Evolutionary conservation across 139 green algal species (phyloP).

Genomic region (Chlorella sorokiniana): DNA sequence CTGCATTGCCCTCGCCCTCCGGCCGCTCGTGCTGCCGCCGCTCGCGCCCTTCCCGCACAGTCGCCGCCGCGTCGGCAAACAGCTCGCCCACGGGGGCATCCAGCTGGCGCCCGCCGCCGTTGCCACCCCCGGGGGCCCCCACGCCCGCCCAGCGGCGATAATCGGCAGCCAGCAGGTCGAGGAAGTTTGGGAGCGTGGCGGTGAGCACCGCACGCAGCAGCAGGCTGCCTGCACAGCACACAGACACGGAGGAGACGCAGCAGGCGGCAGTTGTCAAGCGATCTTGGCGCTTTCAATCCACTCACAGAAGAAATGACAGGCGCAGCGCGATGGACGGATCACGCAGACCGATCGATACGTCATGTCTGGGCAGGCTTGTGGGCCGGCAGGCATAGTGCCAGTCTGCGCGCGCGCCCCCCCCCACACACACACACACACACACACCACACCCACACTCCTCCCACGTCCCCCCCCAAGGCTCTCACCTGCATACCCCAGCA

Average conservation of each 20-base stretch:
- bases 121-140: not conserved
- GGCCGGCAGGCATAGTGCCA: no score
- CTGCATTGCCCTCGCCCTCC: not conserved
- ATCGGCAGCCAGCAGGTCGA: conserved; percentile 37
- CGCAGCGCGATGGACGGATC: no score
- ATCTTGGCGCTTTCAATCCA: not conserved
- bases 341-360: no score
- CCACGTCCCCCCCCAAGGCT: not conserved
- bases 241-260: not conserved
- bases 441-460: not conserved
- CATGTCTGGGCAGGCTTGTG: no score
- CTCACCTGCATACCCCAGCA: conserved; percentile 43
- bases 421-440: no score
- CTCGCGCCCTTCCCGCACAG: conserved; percentile 15
- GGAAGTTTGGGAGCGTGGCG: conserved; percentile 40
- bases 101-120: conserved; percentile 1
- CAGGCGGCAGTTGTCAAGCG: not conserved
- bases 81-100: conserved; percentile 17
- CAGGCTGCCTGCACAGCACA: conserved; percentile 19
- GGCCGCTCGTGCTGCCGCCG: not conserved
- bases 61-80: conserved; percentile 5
- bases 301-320: no score
- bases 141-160: conserved; percentile 36
- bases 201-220: conserved; percentile 26
- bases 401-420: no score